Evolutionary conservation across 2,329 filamentous ascomycete genomes (phyloP).

Genomic region (Rutstroemia sp.): DNA sequence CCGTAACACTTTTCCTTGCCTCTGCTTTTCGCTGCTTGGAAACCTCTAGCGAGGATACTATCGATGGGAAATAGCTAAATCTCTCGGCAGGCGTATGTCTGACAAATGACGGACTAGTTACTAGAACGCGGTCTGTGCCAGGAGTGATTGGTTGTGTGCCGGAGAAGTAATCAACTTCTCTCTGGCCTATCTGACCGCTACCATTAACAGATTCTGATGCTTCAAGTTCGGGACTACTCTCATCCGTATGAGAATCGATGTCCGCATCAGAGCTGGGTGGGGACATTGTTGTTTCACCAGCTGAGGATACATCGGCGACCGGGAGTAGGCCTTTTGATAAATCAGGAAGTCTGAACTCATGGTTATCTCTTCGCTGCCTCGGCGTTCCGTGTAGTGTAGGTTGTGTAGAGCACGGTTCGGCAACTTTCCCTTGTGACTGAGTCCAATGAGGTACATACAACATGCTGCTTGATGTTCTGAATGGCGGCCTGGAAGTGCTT

Average conservation of each 20-base stretch:
- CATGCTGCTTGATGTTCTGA: constrained; percentile 17
- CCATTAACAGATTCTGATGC: constrained; percentile 6
- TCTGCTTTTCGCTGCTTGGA: neutral
- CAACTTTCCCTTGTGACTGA: constrained; percentile 8
- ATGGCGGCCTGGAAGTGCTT: constrained; percentile 16
- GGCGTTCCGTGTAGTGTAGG: constrained; percentile 14
- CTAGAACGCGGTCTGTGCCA: constrained; percentile 23
- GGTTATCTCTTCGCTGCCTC: constrained; percentile 6
- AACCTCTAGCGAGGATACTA: neutral
- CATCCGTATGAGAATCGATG: constrained; percentile 27
- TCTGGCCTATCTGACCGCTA: neutral
- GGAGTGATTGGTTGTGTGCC: constrained; percentile 24
- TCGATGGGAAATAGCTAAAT: constrained; percentile 4
- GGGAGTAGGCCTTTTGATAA: constrained; percentile 9
- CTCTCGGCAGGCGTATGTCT: constrained; percentile 10
- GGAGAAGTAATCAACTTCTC: constrained; percentile 24
- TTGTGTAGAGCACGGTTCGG: constrained; percentile 12
- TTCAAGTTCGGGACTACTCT: constrained; percentile 21
- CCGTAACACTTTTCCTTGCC: constrained; percentile 1
- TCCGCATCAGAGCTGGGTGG: constrained; percentile 24
- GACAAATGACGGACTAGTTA: constrained; percentile 19
- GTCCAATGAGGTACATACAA: constrained; percentile 12
- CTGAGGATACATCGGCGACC: constrained; percentile 21
- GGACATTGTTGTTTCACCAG: constrained; percentile 24
- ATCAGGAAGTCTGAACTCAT: constrained; percentile 12